Percentiles rank a stretch among this genome's conserved stretches.
Evolutionary conservation across 202 grass and related monocot genomes (phyloP).

Genomic region (Panicum virgatum): DNA sequence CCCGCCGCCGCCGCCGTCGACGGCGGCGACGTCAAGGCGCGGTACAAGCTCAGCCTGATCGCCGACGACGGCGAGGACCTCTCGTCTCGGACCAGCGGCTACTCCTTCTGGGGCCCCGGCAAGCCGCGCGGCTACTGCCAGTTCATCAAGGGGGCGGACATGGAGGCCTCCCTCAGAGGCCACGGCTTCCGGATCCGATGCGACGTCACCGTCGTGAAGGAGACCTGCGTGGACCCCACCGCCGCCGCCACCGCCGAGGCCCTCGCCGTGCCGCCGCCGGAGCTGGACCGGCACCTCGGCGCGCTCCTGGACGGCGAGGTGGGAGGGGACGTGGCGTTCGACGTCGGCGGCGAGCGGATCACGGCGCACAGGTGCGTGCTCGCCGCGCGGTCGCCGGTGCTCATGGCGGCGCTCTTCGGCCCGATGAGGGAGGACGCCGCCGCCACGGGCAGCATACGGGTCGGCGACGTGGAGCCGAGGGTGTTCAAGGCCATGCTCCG

Average conservation of each 20-base stretch:
- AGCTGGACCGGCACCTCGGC: neutral
- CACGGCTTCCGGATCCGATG: slow-evolving; percentile 2
- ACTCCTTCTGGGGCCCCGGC: neutral
- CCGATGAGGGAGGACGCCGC: slow-evolving; percentile 12
- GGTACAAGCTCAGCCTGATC: slow-evolving; percentile 26
- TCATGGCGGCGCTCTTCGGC: neutral
- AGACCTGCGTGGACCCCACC: neutral
- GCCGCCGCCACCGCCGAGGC: neutral
- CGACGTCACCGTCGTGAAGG: neutral
- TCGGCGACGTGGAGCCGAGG: neutral
- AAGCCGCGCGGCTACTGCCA: neutral
- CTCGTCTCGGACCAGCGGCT: no score
- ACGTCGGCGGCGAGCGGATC: neutral
- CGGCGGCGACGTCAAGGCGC: neutral
- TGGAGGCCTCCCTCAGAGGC: neutral
- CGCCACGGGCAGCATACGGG: neutral
- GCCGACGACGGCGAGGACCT: neutral
- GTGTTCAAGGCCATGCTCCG: slow-evolving; percentile 6
- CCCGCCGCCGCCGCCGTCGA: neutral
- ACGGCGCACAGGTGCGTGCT: neutral
- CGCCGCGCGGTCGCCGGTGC: neutral
- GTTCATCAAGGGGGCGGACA: neutral
- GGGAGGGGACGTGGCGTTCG: neutral
- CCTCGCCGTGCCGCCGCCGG: neutral
- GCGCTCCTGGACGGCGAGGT: neutral